Conservation (phyloP, 208 protist species). For the Acanthamoeba sp. region DNA sequence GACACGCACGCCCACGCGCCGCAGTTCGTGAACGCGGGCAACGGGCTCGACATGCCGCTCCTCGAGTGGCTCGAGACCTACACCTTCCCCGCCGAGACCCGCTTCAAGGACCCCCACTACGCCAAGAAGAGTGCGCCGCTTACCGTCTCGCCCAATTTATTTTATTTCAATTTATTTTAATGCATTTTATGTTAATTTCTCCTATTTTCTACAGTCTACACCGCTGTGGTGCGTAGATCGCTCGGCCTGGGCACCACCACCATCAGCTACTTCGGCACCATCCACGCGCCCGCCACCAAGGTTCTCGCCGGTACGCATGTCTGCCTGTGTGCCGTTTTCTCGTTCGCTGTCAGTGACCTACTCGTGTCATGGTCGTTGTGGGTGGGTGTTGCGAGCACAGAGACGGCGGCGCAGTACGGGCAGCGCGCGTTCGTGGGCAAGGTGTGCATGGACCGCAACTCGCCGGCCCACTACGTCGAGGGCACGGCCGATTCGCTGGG, state of each 20-base stretch:
- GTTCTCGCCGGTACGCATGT: slow-evolving; percentile 79
- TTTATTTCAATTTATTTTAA: background rate
- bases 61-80: slow-evolving; percentile 90
- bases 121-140: slow-evolving; percentile 57
- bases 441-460: slow-evolving; percentile 85
- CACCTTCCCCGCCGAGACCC: slow-evolving; percentile 88
- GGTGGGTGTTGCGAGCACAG: background rate
- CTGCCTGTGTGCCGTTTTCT: background rate
- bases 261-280: slow-evolving; percentile 89
- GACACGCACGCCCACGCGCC: slow-evolving; percentile 83
- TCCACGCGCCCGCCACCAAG: slow-evolving; percentile 83
- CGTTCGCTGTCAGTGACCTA: too few relatives aligned
- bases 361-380: background rate
- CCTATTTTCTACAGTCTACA: slow-evolving; percentile 47
- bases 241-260: slow-evolving; percentile 89
- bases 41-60: slow-evolving; percentile 87
- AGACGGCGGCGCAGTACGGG: slow-evolving; percentile 77
- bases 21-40: slow-evolving; percentile 84
- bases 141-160: background rate
- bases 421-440: slow-evolving; percentile 91
- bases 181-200: background rate
- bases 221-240: slow-evolving; percentile 26
- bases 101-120: slow-evolving; percentile 83
- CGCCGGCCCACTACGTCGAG: slow-evolving; percentile 87
- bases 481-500: slow-evolving; percentile 81